Conservation (phyloP, 805 yeast species). For the Blastobotrys mokoenaii region DNA sequence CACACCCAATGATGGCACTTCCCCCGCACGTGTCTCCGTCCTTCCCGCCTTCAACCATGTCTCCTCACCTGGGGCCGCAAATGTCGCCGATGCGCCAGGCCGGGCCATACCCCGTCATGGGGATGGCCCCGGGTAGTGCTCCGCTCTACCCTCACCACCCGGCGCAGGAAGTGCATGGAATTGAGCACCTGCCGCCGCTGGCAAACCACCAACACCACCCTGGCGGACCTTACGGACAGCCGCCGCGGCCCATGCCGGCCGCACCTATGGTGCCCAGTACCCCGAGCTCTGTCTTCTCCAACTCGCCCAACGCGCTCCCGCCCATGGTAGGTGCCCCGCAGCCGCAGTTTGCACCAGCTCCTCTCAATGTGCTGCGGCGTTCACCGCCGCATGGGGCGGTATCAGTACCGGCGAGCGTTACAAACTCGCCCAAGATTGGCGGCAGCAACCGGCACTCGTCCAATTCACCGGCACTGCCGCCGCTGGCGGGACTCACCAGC, state of each 20-base stretch:
- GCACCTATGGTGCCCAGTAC: conserved; percentile 3
- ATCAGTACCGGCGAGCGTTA: not conserved
- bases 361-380: not conserved
- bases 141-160: conserved; percentile 8
- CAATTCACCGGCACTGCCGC: conserved; percentile 9
- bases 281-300: conserved; percentile 14
- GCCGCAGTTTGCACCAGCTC: too few relatives aligned
- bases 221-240: conserved; percentile 1
- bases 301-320: not conserved
- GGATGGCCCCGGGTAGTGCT: not conserved
- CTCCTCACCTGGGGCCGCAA: conserved; percentile 12
- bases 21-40: conserved; percentile 10
- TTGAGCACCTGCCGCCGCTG: conserved; percentile 6
- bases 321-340: too few relatives aligned
- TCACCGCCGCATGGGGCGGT: not conserved
- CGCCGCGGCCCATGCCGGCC: conserved; percentile 2
- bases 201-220: conserved; percentile 1
- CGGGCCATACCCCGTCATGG: conserved; percentile 3
- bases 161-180: conserved; percentile 2
- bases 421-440: not conserved
- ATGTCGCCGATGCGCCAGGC: conserved; percentile 4
- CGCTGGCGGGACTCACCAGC: not conserved
- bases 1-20: not conserved
- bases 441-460: conserved; percentile 4
- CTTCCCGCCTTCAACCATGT: conserved; percentile 7